These are phyloP conservation scores for Plasmodium cynomolgi DNA, from an alignment of 169 alveolate genomes.

Conservation along the genomic window DNA sequence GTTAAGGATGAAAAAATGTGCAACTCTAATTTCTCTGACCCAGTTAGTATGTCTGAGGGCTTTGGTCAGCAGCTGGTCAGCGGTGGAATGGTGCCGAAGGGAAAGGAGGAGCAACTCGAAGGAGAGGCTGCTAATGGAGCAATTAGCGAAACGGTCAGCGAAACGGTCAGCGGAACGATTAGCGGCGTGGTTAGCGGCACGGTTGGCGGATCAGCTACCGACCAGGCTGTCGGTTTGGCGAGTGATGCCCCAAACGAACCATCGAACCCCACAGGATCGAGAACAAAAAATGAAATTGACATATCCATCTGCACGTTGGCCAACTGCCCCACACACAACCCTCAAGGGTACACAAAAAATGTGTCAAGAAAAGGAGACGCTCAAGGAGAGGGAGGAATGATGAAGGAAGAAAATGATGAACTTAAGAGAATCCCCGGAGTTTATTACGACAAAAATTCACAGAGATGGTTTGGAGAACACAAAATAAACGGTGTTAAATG, in stretches of 20 bases:
- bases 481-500: conserved; percentile 75
- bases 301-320: conserved; percentile 51
- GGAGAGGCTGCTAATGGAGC: background rate
- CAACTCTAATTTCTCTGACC: conserved; percentile 3
- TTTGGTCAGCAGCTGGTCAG: background rate
- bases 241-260: conserved; percentile 2
- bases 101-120: background rate
- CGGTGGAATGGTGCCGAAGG: background rate
- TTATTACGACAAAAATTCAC: conserved; percentile 76
- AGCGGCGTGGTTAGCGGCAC: background rate
- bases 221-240: background rate
- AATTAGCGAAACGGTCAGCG: background rate
- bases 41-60: background rate
- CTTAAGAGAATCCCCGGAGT: conserved; percentile 75
- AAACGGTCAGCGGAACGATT: background rate
- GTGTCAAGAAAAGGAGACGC: conserved; percentile 31
- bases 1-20: conserved; percentile 5
- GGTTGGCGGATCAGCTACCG: background rate
- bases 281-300: conserved; percentile 43
- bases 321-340: conserved; percentile 74
- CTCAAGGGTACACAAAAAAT: conserved; percentile 35
- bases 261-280: conserved; percentile 8
- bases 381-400: conserved; percentile 23
- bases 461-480: conserved; percentile 78
- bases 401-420: conserved; percentile 68